A percentile compares a stretch with the other conserved stretches of the same genome.
Conservation (phyloP, 306 rosid species). For the Astragalus membranaceus region DNA sequence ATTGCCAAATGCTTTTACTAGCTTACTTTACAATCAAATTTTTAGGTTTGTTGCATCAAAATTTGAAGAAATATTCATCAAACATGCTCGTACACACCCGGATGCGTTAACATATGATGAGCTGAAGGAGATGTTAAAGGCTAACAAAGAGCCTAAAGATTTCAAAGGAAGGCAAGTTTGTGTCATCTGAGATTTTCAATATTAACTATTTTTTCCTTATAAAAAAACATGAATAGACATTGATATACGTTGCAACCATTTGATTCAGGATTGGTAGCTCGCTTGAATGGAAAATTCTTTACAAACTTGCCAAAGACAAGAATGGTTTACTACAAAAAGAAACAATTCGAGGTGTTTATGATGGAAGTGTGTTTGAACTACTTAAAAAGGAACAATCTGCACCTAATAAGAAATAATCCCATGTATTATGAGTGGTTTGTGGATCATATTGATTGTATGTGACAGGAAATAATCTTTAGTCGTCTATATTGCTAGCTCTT, state of each 20-base stretch:
- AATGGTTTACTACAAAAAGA: conserved; percentile 60
- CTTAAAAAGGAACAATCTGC: conserved; percentile 40
- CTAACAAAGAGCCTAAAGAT: conserved; percentile 52
- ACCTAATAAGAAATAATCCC: conserved; percentile 27
- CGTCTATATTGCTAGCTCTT: no score
- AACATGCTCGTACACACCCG: conserved; percentile 38
- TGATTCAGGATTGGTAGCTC: conserved; percentile 43
- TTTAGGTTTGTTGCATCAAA: conserved; percentile 52
- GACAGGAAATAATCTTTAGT: no score
- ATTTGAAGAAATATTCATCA: conserved; percentile 63
- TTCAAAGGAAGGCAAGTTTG: conserved; percentile 44
- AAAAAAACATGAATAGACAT: neutral
- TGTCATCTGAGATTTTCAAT: neutral
- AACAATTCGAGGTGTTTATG: conserved; percentile 53
- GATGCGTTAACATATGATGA: conserved; percentile 59
- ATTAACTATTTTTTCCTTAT: neutral
- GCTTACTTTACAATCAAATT: neutral
- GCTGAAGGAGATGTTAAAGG: conserved; percentile 37
- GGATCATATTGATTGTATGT: no score
- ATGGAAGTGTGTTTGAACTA: conserved; percentile 69
- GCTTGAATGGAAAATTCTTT: conserved; percentile 62
- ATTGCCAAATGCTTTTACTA: neutral
- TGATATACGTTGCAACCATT: neutral
- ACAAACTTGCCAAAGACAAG: conserved; percentile 64
- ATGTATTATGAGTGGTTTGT: neutral